phyloP scores from a whole-genome alignment of 352 stramenopile species.

The Globisporangium radiosum region DNA sequence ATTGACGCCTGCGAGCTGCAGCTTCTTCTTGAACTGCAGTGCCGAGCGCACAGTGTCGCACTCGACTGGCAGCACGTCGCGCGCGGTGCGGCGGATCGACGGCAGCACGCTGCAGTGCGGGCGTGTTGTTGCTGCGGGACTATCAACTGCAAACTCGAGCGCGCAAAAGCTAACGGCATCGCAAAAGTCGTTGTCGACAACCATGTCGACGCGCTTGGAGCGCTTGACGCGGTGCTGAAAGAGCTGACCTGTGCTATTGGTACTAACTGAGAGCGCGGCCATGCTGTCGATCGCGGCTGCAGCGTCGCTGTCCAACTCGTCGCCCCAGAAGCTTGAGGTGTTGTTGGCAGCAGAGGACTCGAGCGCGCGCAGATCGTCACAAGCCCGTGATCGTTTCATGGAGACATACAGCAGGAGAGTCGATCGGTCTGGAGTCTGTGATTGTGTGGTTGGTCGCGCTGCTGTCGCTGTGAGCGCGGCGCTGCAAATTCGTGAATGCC shows the following conservation, averaged over 20 bases:
- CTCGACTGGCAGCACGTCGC: constrained; percentile 8
- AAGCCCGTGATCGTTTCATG: constrained; percentile 72
- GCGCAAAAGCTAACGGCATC: neutral
- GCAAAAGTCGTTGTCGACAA: constrained; percentile 7
- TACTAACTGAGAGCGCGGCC: neutral
- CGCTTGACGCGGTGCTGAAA: constrained; percentile 8
- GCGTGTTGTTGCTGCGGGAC: neutral
- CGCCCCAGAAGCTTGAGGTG: neutral
- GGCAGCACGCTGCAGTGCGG: constrained; percentile 3
- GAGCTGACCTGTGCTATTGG: constrained; percentile 2
- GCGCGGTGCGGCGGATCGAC: constrained; percentile 13
- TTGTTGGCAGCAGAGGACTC: constrained; percentile 17
- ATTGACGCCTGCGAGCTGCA: constrained; percentile 1
- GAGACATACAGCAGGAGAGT: constrained; percentile 5
- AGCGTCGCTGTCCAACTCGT: neutral
- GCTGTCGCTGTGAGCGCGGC: constrained; percentile 9
- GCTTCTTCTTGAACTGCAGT: constrained; percentile 17
- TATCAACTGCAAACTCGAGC: neutral
- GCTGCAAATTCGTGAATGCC: constrained; percentile 10
- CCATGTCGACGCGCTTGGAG: constrained; percentile 10
- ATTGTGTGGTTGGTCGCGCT: neutral
- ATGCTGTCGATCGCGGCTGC: neutral
- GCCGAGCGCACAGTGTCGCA: constrained; percentile 7
- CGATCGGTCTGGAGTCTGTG: neutral
- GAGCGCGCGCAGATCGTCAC: constrained; percentile 55